Percentiles rank a stretch among this genome's conserved stretches.
Conservation (phyloP, 2,329 filamentous ascomycete genomes). For the Fusarium scirpi region DNA sequence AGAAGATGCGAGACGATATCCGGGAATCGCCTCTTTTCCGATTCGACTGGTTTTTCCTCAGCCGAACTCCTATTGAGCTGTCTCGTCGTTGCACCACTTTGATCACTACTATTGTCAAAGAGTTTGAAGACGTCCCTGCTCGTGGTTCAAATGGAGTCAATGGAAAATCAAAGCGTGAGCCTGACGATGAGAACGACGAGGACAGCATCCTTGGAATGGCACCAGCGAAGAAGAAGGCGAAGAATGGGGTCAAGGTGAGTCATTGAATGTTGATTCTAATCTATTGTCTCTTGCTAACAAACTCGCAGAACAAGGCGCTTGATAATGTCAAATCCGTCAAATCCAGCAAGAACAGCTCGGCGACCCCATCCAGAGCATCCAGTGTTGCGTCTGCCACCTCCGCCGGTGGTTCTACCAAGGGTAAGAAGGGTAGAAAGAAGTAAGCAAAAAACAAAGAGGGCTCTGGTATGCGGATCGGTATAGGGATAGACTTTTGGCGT, state of each 20-base stretch:
- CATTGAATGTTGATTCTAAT: constrained; percentile 1
- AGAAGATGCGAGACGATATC: constrained; percentile 97
- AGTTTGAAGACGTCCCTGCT: constrained; percentile 80
- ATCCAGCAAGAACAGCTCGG: constrained; percentile 79
- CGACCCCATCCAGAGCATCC: constrained; percentile 83
- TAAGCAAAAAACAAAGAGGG: constrained; percentile 24
- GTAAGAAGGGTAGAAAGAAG: constrained; percentile 55
- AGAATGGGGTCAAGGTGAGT: constrained; percentile 85
- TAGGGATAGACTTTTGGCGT: constrained; percentile 43
- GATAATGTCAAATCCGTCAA: constrained; percentile 92
- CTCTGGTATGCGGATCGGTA: constrained; percentile 24
- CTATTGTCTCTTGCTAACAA: constrained; percentile 30
- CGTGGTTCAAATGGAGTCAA: constrained; percentile 71
- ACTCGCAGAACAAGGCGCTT: constrained; percentile 85
- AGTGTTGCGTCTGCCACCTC: constrained; percentile 85
- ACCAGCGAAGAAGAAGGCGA: constrained; percentile 94
- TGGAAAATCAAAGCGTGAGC: constrained; percentile 78
- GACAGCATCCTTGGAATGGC: constrained; percentile 82
- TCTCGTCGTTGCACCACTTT: constrained; percentile 93
- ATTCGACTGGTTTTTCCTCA: constrained; percentile 99
- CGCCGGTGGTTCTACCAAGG: constrained; percentile 64
- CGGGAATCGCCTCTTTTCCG: constrained; percentile 94
- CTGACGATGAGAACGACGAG: constrained; percentile 85
- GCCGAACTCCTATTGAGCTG: constrained; percentile 91
- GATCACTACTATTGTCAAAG: constrained; percentile 92